Base-by-base conservation (phyloP, 108 stramenopile species). In the Schizochytrium sp. region DNA sequence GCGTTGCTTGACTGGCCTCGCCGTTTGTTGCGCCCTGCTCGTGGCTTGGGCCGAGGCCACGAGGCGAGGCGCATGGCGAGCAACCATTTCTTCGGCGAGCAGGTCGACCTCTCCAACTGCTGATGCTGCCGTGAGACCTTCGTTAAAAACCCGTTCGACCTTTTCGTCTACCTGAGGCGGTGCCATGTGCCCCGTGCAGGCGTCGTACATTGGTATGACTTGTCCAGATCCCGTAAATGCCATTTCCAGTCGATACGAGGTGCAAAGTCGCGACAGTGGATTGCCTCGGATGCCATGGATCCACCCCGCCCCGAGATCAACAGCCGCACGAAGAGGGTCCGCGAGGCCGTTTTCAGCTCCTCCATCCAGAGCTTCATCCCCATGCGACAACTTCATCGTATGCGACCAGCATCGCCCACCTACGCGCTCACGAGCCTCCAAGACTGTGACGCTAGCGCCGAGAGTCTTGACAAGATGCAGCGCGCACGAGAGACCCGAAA, bases 301-400 rank as follows among this genome's bases (percentile, higher is more conserved):
- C 76, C 76, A 83, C 51, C 76, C 76, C 6, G 76, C 76, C 16
- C 76, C 76, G 28, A 83, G 76, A 34, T 83, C 76, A 1, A 83
- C 76, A 12, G 25, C 16, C 4, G 34, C 72, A 41, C n/a, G 21
- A 59, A n/a, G 19, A n/a, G 19, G 21, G n/a, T 23, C 58, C 58
- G n/a, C 58, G n/a, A 34, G 34, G 34, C 34, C 34, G 34, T 34
- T 34, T 1, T 34, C 34, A 34, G 34, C 34, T 34, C 34, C 34
- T 34, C 34, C 34, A 34, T 34, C 34, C 34, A 34, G 34, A 34
- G 34, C 34, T 34, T 34, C 34, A 34, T 2, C 0, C 34, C 34
- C 34, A 34, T 57, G 55, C 16, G 55, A 16, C 55, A 16, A 8
- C 14, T 14, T 8, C 55, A 57, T 57, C 14, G 21, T 18, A 10